These are phyloP conservation scores for Dysphania ambrosioides DNA, from an alignment of 148 eudicot genomes.

Conservation along the genomic window DNA sequence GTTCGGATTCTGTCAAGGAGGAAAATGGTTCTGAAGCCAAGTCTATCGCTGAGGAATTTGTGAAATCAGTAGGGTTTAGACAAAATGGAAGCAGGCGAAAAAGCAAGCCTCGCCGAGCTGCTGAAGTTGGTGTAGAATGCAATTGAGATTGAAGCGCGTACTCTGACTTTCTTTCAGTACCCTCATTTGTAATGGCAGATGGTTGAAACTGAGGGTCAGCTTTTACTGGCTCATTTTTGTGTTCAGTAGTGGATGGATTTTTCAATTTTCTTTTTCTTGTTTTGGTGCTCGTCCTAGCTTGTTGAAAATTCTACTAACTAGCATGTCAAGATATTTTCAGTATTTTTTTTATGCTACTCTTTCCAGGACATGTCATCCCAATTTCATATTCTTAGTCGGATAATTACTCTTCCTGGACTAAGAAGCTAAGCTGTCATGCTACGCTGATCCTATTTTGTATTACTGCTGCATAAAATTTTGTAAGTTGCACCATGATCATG, in stretches of 20 bases:
- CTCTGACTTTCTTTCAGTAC: constrained; percentile 12
- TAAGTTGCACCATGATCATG: not conserved
- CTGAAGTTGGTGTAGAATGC: constrained; percentile 83
- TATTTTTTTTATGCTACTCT: not conserved
- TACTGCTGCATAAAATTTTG: not conserved
- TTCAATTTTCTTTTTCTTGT: no score
- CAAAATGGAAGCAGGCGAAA: constrained; percentile 69
- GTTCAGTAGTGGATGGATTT: not conserved
- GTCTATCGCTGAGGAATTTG: constrained; percentile 23
- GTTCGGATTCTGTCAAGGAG: constrained; percentile 32
- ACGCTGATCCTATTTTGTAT: not conserved
- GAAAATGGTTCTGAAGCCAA: constrained; percentile 39
- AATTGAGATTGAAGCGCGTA: constrained; percentile 26
- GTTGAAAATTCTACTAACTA: not conserved
- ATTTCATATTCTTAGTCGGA: not conserved
- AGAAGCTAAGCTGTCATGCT: not conserved
- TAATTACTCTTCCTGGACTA: not conserved
- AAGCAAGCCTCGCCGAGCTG: constrained; percentile 76
- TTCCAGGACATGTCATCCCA: not conserved
- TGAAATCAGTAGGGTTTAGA: constrained; percentile 59
- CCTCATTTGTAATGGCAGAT: constrained; percentile 4
- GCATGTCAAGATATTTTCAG: not conserved
- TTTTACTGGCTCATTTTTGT: constrained; percentile 16
- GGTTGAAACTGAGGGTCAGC: constrained; percentile 10
- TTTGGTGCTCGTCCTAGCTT: no score